A percentile compares a stretch with the other conserved stretches of the same genome.
Conservation (phyloP, 192 early-diverging fungal species). For the Chytriomyces confervae region DNA sequence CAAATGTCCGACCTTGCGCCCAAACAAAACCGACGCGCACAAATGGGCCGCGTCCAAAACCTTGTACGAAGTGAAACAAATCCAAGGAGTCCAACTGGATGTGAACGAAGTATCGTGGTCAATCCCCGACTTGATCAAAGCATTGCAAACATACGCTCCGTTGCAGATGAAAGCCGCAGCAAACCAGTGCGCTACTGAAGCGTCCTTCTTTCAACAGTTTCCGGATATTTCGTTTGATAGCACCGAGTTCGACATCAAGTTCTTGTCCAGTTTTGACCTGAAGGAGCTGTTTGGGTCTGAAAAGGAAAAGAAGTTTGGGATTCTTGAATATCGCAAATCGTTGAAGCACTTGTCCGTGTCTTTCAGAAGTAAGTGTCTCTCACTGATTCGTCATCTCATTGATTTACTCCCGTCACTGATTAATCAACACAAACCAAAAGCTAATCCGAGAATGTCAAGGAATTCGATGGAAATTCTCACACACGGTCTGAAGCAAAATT, state of each 20-base stretch:
- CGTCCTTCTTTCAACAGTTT: conserved; percentile 18
- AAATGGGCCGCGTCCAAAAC: conserved; percentile 20
- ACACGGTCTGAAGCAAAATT: background rate
- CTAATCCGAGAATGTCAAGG: background rate
- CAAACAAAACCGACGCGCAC: background rate
- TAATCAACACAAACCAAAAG: background rate
- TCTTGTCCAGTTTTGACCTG: conserved; percentile 23
- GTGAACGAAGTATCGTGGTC: conserved; percentile 15
- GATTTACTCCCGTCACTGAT: no score
- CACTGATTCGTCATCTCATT: no score
- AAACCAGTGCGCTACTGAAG: conserved; percentile 12
- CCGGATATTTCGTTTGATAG: background rate
- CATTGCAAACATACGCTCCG: conserved; percentile 5
- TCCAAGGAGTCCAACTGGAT: conserved; percentile 26
- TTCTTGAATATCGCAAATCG: conserved; percentile 13
- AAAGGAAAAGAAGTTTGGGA: conserved; percentile 10
- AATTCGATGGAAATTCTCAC: conserved; percentile 17
- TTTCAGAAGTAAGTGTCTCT: conserved; percentile 6
- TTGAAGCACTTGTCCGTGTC: background rate
- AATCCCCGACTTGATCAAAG: conserved; percentile 32
- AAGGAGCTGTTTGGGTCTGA: conserved; percentile 30
- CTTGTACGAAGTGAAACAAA: background rate
- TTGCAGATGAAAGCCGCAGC: conserved; percentile 10
- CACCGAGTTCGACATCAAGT: background rate
- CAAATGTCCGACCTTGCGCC: conserved; percentile 16